Evolutionary conservation across 176 grass and related monocot species (phyloP).

Genomic region (Zea luxurians): DNA sequence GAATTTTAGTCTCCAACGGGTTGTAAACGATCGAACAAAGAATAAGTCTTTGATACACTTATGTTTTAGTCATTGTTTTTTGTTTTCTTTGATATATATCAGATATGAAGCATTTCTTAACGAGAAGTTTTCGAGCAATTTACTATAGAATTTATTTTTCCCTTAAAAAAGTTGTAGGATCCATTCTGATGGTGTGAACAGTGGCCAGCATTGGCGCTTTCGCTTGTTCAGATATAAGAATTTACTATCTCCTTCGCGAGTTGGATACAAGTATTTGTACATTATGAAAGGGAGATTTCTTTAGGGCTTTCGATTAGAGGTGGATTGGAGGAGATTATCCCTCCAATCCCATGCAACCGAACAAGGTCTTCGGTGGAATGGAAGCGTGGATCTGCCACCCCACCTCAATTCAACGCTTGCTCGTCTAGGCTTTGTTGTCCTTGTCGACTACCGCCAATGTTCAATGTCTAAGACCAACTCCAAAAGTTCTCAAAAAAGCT

Average conservation of each 20-base stretch:
- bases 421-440: conserved; percentile 29
- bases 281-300: conserved; percentile 23
- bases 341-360: too few relatives aligned
- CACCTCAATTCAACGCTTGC: conserved; percentile 19
- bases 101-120: not conserved
- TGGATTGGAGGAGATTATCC: too few relatives aligned
- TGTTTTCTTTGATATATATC: too few relatives aligned
- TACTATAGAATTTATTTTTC: not conserved
- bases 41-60: too few relatives aligned
- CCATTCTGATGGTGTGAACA: conserved; percentile 27
- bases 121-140: conserved; percentile 23
- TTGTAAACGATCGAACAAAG: too few relatives aligned
- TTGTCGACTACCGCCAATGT: conserved; percentile 9
- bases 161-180: conserved; percentile 14
- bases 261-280: conserved; percentile 22
- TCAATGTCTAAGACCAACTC: not conserved
- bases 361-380: not conserved
- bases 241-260: conserved; percentile 35
- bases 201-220: not conserved
- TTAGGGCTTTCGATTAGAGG: too few relatives aligned
- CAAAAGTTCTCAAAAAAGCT: too few relatives aligned
- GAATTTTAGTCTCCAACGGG: too few relatives aligned
- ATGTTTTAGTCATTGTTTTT: too few relatives aligned
- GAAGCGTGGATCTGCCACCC: conserved; percentile 22
- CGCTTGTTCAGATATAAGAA: not conserved